These are phyloP conservation scores for Multifurca ochricompacta DNA, from an alignment of 768 basidiomycete species.

Conservation along the genomic window DNA sequence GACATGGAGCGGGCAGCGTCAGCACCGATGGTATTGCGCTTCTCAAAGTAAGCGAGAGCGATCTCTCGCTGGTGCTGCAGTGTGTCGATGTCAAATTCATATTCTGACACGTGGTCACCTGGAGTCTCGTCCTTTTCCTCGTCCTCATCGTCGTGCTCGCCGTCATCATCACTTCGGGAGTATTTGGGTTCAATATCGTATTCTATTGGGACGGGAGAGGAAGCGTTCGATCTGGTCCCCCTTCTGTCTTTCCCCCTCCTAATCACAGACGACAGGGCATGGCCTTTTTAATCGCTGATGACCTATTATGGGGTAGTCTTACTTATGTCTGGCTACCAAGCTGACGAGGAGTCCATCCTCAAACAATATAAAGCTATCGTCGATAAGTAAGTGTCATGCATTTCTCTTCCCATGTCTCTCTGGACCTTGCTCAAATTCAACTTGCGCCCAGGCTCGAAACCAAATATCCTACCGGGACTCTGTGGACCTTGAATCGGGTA, in stretches of 20 bases:
- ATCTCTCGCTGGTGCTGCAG: constrained; percentile 69
- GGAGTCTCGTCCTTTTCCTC: no score
- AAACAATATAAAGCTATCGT: constrained; percentile 58
- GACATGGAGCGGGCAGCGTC: constrained; percentile 46
- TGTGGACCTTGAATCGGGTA: constrained; percentile 71
- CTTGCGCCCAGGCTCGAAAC: constrained; percentile 36
- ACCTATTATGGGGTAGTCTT: constrained; percentile 70
- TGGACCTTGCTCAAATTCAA: neutral
- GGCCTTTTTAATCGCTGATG: constrained; percentile 70
- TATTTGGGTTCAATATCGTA: constrained; percentile 25
- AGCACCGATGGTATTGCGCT: constrained; percentile 48
- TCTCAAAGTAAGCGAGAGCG: constrained; percentile 60
- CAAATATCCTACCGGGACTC: constrained; percentile 55
- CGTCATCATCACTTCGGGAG: constrained; percentile 12
- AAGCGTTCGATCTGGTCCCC: constrained; percentile 31
- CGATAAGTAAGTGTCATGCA: constrained; percentile 45
- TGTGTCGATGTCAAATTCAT: constrained; percentile 51
- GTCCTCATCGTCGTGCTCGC: constrained; percentile 19
- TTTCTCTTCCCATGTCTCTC: neutral
- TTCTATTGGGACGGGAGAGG: constrained; percentile 27
- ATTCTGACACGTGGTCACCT: constrained; percentile 37
- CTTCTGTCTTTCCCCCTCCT: neutral
- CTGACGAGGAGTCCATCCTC: constrained; percentile 58
- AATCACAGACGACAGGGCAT: constrained; percentile 22
- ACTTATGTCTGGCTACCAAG: constrained; percentile 66